phyloP scores from a whole-genome alignment of 2,329 filamentous ascomycete genomes.

The Penicillium janthinellum region DNA sequence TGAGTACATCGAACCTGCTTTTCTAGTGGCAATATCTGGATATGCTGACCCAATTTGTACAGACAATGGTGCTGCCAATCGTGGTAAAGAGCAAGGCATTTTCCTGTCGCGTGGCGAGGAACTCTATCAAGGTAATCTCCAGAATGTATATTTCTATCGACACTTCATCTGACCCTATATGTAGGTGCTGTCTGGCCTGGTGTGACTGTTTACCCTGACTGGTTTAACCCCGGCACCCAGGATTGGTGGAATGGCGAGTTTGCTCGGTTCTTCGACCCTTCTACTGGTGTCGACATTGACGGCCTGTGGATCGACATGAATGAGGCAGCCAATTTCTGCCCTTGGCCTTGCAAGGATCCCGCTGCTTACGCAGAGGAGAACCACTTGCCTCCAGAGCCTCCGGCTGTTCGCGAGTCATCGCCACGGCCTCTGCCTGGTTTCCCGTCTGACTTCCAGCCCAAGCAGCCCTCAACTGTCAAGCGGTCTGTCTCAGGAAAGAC shows the following conservation, averaged over 20 bases:
- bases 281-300: constrained; percentile 72
- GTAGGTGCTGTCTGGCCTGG: constrained; percentile 76
- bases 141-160: not conserved
- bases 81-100: constrained; percentile 60
- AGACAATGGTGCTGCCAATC: constrained; percentile 60
- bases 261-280: constrained; percentile 62
- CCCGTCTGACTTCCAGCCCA: constrained; percentile 66
- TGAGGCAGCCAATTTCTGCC: constrained; percentile 57
- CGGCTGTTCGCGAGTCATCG: constrained; percentile 60
- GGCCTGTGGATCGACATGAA: constrained; percentile 78
- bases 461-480: constrained; percentile 19
- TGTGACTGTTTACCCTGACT: constrained; percentile 72
- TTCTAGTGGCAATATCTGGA: not conserved
- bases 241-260: constrained; percentile 73
- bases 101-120: constrained; percentile 60
- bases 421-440: constrained; percentile 70
- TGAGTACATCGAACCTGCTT: constrained; percentile 17
- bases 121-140: constrained; percentile 49
- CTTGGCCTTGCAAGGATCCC: constrained; percentile 58
- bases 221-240: constrained; percentile 68
- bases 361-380: constrained; percentile 52
- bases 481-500: constrained; percentile 8
- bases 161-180: not conserved
- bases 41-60: constrained; percentile 20
- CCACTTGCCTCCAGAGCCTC: constrained; percentile 59